A percentile compares a stretch with the other conserved stretches of the same genome.
phyloP scores from a whole-genome alignment of 495 filamentous ascomycete species.

The Rostrohypoxylon terebratum region DNA sequence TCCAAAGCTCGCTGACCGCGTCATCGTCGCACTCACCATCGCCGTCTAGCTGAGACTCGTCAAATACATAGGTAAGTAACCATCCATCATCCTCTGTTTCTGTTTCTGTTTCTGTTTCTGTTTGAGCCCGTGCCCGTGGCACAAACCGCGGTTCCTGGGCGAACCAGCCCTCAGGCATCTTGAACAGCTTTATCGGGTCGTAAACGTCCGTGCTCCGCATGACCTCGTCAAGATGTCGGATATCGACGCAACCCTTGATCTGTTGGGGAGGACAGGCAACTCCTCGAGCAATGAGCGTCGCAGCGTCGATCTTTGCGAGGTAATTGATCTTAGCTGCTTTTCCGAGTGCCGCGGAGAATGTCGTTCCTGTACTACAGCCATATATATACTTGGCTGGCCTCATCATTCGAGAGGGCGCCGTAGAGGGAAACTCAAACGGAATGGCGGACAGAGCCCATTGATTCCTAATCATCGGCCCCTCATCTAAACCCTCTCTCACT shows the following conservation, averaged over 20 bases:
- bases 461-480: conserved; percentile 57
- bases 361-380: conserved; percentile 61
- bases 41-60: conserved; percentile 61
- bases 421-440: conserved; percentile 71
- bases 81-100: conserved; percentile 67
- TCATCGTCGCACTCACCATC: conserved; percentile 54
- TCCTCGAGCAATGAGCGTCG: conserved; percentile 60
- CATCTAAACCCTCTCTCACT: neutral
- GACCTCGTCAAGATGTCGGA: conserved; percentile 59
- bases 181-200: conserved; percentile 70
- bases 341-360: conserved; percentile 64
- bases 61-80: conserved; percentile 71
- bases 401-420: conserved; percentile 66
- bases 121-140: conserved; percentile 55
- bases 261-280: conserved; percentile 54
- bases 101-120: conserved; percentile 53
- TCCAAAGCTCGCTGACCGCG: conserved; percentile 71
- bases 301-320: conserved; percentile 67
- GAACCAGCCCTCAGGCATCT: conserved; percentile 67
- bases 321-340: conserved; percentile 70
- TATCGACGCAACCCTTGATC: conserved; percentile 68
- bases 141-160: conserved; percentile 75
- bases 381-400: conserved; percentile 65
- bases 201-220: conserved; percentile 54
- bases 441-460: conserved; percentile 72